Base-by-base conservation (phyloP, 1,284 basidiomycete genomes). In the Trametes sp. region DNA sequence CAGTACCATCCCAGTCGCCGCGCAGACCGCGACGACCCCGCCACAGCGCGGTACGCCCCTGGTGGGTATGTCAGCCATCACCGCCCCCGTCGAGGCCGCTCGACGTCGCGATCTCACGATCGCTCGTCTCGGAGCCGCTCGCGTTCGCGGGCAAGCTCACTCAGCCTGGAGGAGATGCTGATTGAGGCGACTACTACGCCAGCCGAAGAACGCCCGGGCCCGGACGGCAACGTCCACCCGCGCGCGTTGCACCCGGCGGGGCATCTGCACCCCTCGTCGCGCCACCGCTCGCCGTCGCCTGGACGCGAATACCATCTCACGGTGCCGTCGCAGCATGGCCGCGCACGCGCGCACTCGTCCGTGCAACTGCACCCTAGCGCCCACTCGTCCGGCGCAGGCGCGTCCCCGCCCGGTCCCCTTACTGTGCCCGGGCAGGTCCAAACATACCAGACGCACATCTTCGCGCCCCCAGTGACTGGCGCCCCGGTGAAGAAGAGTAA, bases 391-490 rank as follows among this genome's bases (percentile, higher is more conserved):
- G 62, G 62, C 7, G 7, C 38, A 9, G 46, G 54, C 19, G 56
- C 66, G 8, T 63, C 68, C 4, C 62, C 64, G 5, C 64, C 66
- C 2, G 76, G 79, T 6, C 78, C 77, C 6, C 72, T 77, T 13
- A 69, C 75, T 2, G 76, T 77, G 26, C 76, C 77, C 11, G 76
- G 77, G 44, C 78, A 82, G 63, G 73, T 80, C 19, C 77, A 81
- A 54, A 81, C 81, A 50, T 85, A 84, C 66, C 85, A 87, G 67
- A 87, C 86, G 0, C 88, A 90, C 70, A 83, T 88, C 4, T 90
- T 90, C 70, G 86, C 87, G 9, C 86, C 87, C 2, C 84, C 86
- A 7, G 86, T 89, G 7, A 89, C 85, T 0, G 89, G 88, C 56
- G 87, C 88, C 3, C 87, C 88, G 1, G 80, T 81, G 11, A 89